Evolutionary conservation across 1,284 basidiomycete genomes (phyloP), one percentile per base, ranked within the genome.

Genomic region (Puccinia triticina): DNA sequence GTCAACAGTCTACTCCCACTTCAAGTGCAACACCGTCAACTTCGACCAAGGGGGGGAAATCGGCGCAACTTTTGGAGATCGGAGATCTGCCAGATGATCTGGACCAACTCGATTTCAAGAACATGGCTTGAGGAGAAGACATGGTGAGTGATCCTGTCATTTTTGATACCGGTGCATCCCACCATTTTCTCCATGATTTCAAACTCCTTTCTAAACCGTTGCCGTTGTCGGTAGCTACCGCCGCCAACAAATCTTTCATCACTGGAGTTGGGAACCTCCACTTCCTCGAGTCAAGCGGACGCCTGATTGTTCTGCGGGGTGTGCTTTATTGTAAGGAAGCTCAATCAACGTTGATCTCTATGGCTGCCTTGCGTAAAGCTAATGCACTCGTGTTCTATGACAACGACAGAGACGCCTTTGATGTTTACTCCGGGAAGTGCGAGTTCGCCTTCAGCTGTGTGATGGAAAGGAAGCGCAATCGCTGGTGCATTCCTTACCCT

Each of bases 301-400:
- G 14, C 2, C 1, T 53, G 2, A n/a, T 71, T 50, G 16, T 29
- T 0, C 69, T 71, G 23, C 11, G 16, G 14, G 23, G 29, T 2
- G 37, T 71, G 0, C 69, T 71, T 29, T 50, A 29, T 16, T 71
- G 69, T 71, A 43, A 71, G 69, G 43, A 71, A 14, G 43, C 69
- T 5, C 12, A n/a, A 16, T 14, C 69, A 23, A 71, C 69, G 18
- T 21, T 71, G 1, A 48, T 71, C 29, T 71, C 69, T 14, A 46
- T 71, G 43, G 69, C 69, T 12, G 69, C 46, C 0, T 8, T 71
- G 12, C 2, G 69, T 0, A 71, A 71, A 29, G 69, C 69, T 71
- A 34, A 71, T 26, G 48, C 43, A 1, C 0, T 1, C 2, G 43
- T 71, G 10, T 4, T 2, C 5, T 71, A 71, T 50, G 69, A 71